Percentiles rank a stretch among this genome's conserved stretches.
These are phyloP conservation scores for Dendrocalamus latiflorus DNA, from an alignment of 202 grass and related monocot species.

Conservation along the genomic window DNA sequence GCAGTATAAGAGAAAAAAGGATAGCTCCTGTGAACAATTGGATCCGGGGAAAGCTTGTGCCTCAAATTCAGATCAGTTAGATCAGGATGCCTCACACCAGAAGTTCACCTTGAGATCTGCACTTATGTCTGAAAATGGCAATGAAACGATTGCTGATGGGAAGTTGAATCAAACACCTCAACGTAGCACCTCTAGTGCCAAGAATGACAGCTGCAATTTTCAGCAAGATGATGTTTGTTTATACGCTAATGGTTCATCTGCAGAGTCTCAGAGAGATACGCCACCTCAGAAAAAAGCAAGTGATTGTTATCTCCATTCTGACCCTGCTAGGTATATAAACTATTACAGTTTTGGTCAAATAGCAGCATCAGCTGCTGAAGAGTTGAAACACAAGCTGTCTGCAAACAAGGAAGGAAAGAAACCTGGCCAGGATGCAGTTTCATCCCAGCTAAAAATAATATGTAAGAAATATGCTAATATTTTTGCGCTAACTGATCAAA, in stretches of 20 bases:
- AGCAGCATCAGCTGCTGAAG: slow-evolving; percentile 70
- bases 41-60: slow-evolving; percentile 6
- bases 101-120: not conserved
- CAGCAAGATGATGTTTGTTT: slow-evolving; percentile 30
- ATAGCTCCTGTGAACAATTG: slow-evolving; percentile 26
- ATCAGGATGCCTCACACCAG: slow-evolving; percentile 32
- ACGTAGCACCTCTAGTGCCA: slow-evolving; percentile 7
- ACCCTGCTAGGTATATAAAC: slow-evolving; percentile 61
- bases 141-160: slow-evolving; percentile 3
- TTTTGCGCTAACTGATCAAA: slow-evolving; percentile 60
- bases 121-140: slow-evolving; percentile 19
- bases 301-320: slow-evolving; percentile 32
- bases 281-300: slow-evolving; percentile 36
- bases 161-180: slow-evolving; percentile 8
- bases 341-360: slow-evolving; percentile 89
- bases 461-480: slow-evolving; percentile 62
- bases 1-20: slow-evolving; percentile 14
- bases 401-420: slow-evolving; percentile 80
- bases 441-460: slow-evolving; percentile 59
- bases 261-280: slow-evolving; percentile 14
- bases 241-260: slow-evolving; percentile 27
- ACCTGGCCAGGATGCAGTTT: slow-evolving; percentile 44
- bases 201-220: slow-evolving; percentile 18
- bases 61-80: slow-evolving; percentile 21
- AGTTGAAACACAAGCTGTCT: slow-evolving; percentile 54